These are phyloP conservation scores for Anaeramoeba flamelloides DNA, from an alignment of 78 protist genomes.

Conservation along the genomic window DNA sequence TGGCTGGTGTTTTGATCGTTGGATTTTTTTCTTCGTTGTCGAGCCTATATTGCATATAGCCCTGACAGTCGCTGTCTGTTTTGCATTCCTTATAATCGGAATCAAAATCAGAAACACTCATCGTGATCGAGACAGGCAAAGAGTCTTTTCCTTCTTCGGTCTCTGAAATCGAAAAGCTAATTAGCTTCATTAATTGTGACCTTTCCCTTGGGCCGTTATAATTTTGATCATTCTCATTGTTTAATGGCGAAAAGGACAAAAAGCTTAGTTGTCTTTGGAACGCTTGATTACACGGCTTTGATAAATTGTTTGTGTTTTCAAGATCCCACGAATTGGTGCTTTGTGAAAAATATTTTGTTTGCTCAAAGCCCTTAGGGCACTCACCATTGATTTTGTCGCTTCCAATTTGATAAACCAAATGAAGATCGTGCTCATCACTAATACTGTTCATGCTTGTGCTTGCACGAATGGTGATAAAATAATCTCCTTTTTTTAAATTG, in stretches of 20 bases:
- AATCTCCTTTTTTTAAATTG: background rate
- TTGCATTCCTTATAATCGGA: background rate
- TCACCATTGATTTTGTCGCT: background rate
- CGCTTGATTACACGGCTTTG: background rate
- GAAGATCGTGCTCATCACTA: background rate
- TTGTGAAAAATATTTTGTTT: no score
- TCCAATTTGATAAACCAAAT: background rate
- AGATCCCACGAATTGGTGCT: no score
- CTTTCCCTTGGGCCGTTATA: background rate
- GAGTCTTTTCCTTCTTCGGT: background rate
- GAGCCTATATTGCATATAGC: background rate
- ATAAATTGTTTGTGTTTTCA: no score
- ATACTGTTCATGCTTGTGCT: background rate
- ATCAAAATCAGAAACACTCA: background rate
- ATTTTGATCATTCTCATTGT: background rate
- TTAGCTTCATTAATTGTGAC: background rate
- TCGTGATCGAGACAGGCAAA: background rate
- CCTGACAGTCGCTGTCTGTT: background rate
- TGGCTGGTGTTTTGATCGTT: background rate
- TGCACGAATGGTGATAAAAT: background rate
- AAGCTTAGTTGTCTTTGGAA: background rate
- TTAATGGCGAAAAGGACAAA: background rate
- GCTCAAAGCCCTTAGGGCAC: background rate
- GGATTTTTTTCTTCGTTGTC: background rate
- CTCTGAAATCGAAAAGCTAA: background rate